A percentile compares a stretch with the other conserved stretches of the same genome.
phyloP scores from a whole-genome alignment of 768 basidiomycete genomes.

The Obba rivulosa region DNA sequence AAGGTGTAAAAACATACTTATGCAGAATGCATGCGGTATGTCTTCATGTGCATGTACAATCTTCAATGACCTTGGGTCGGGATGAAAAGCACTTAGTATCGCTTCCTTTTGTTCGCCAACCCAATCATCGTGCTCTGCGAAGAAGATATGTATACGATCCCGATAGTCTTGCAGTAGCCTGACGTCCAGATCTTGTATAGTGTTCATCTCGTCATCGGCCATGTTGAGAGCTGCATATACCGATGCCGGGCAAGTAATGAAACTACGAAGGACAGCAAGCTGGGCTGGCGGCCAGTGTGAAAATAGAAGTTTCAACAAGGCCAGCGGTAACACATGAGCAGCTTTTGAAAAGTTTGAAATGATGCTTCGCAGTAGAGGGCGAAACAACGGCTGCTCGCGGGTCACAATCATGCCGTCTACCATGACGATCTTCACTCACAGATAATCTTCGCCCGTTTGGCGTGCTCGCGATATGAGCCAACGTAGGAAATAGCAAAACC shows the following conservation, averaged over 20 bases:
- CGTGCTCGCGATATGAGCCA: conserved; percentile 55
- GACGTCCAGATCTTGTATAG: conserved; percentile 48
- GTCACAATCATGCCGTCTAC: neutral
- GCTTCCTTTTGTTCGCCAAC: conserved; percentile 50
- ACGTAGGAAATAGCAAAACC: conserved; percentile 68
- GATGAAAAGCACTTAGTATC: conserved; percentile 37
- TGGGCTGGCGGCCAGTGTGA: conserved; percentile 46
- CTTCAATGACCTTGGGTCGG: conserved; percentile 25
- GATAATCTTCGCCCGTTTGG: conserved; percentile 59
- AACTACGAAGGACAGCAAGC: conserved; percentile 37
- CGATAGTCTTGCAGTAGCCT: conserved; percentile 34
- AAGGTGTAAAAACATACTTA: conserved; percentile 41
- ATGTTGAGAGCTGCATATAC: conserved; percentile 53
- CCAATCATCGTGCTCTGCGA: conserved; percentile 63
- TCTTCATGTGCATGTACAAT: conserved; percentile 40
- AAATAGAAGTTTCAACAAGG: conserved; percentile 39
- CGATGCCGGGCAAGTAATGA: conserved; percentile 46
- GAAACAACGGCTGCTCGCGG: conserved; percentile 40
- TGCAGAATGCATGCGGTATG: conserved; percentile 71
- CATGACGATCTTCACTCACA: conserved; percentile 33
- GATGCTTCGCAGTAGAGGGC: conserved; percentile 37
- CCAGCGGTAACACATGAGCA: conserved; percentile 33
- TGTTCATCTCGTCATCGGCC: conserved; percentile 66
- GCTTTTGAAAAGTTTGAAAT: conserved; percentile 41
- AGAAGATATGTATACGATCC: conserved; percentile 46